A percentile compares a stretch with the other conserved stretches of the same genome.
Conservation (phyloP, 1,284 basidiomycete genomes). For the Xanthoconium separans region DNA sequence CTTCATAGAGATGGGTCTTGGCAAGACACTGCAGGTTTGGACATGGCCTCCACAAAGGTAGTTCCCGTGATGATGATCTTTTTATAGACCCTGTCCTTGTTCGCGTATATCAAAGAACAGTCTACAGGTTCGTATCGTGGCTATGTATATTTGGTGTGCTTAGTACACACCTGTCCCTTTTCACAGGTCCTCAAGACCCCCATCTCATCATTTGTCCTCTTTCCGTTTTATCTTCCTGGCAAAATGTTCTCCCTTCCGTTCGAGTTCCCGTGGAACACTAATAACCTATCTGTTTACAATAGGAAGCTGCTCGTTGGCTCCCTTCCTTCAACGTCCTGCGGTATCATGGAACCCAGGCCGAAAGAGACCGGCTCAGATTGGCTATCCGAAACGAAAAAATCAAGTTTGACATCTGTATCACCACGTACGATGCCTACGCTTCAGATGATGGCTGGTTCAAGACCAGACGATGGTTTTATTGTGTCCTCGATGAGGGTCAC, state of each 20-base stretch:
- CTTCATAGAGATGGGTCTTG: constrained; percentile 54
- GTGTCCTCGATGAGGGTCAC: constrained; percentile 63
- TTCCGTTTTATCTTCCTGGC: constrained; percentile 59
- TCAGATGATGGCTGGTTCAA: constrained; percentile 58
- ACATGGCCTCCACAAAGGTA: not conserved
- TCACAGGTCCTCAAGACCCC: constrained; percentile 40
- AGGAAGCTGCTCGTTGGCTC: constrained; percentile 57
- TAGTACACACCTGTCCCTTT: not conserved
- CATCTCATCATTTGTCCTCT: constrained; percentile 63
- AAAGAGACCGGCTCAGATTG: constrained; percentile 49
- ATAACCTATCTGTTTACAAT: not conserved
- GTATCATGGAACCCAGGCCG: constrained; percentile 49
- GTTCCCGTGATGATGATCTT: constrained; percentile 2
- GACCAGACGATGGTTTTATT: constrained; percentile 51
- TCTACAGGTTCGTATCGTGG: constrained; percentile 32
- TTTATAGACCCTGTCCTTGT: constrained; percentile 53
- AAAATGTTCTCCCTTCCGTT: constrained; percentile 33
- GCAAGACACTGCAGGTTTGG: constrained; percentile 60
- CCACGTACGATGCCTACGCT: constrained; percentile 57
- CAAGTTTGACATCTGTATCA: constrained; percentile 48
- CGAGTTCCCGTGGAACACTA: not conserved
- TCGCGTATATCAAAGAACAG: constrained; percentile 54
- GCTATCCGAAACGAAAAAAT: constrained; percentile 31
- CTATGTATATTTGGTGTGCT: not conserved
- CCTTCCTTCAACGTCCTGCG: constrained; percentile 48